These are phyloP conservation scores for Penicillium sclerotigenum DNA, from an alignment of 2,329 filamentous ascomycete genomes.

Conservation along the genomic window DNA sequence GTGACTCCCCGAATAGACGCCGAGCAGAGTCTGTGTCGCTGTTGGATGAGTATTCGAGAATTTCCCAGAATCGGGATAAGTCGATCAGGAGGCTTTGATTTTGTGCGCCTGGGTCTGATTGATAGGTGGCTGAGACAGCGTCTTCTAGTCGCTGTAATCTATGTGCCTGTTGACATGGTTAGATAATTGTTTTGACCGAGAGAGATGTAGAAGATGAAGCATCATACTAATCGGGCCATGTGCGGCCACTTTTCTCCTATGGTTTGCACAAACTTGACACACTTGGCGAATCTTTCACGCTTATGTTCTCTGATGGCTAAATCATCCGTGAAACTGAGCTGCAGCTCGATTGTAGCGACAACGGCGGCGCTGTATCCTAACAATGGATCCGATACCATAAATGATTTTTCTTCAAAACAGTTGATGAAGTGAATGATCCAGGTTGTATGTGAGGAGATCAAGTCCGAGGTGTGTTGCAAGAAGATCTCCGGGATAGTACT, in stretches of 20 bases:
- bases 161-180: constrained; percentile 34
- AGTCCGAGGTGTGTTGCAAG: constrained; percentile 53
- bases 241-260: constrained; percentile 47
- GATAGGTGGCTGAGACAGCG: constrained; percentile 46
- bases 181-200: neutral
- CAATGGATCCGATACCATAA: constrained; percentile 48
- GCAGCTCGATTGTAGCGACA: constrained; percentile 54
- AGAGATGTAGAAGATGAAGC: no score
- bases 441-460: constrained; percentile 51
- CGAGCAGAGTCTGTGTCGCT: constrained; percentile 38
- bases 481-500: constrained; percentile 55
- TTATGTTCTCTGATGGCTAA: constrained; percentile 41
- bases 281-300: constrained; percentile 45
- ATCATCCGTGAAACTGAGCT: constrained; percentile 52
- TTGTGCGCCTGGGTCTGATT: constrained; percentile 34
- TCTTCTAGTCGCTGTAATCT: constrained; percentile 44
- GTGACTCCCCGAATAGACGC: constrained; percentile 43
- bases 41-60: constrained; percentile 48
- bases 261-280: constrained; percentile 45
- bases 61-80: constrained; percentile 49
- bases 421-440: constrained; percentile 56
- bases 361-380: constrained; percentile 52
- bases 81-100: constrained; percentile 44
- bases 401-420: constrained; percentile 45
- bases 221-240: constrained; percentile 42